Evolutionary conservation across 2,329 filamentous ascomycete species (phyloP).

Genomic region (Cladosporium halotolerans): DNA sequence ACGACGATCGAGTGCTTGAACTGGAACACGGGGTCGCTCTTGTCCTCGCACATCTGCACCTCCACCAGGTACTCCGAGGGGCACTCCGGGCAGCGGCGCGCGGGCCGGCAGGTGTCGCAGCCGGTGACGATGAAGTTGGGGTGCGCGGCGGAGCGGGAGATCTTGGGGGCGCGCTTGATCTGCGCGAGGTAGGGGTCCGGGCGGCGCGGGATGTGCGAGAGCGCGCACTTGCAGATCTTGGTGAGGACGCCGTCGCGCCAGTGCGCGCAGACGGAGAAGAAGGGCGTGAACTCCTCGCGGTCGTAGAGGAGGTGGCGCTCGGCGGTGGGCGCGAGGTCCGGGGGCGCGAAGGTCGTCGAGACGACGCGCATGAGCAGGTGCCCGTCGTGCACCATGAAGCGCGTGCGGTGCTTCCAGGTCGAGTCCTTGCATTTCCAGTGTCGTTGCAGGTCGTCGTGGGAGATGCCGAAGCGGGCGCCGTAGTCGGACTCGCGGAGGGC

Average conservation of each 20-base stretch:
- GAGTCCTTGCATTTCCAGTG: constrained; percentile 48
- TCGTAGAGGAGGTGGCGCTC: constrained; percentile 54
- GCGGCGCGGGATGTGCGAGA: constrained; percentile 49
- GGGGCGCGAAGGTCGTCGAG: constrained; percentile 47
- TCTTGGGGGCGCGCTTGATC: constrained; percentile 34
- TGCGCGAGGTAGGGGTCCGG: constrained; percentile 40
- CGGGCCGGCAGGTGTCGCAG: constrained; percentile 52
- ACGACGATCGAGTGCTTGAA: constrained; percentile 58
- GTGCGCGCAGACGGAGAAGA: constrained; percentile 57
- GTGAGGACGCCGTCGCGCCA: constrained; percentile 58
- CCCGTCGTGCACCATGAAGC: constrained; percentile 47
- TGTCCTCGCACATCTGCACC: constrained; percentile 53
- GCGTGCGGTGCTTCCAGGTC: constrained; percentile 50
- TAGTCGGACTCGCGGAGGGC: constrained; percentile 45
- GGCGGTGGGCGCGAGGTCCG: constrained; percentile 38
- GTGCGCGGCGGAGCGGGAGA: constrained; percentile 27
- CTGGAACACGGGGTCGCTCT: constrained; percentile 33
- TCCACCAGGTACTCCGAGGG: constrained; percentile 58
- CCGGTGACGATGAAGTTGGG: constrained; percentile 44
- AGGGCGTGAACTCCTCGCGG: constrained; percentile 55
- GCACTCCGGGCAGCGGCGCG: constrained; percentile 56
- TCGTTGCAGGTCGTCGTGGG: constrained; percentile 41
- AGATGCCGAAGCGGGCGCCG: constrained; percentile 43
- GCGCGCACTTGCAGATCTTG: constrained; percentile 55
- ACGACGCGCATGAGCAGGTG: constrained; percentile 54